phyloP scores from a whole-genome alignment of 805 yeast species.

The Kluyveromyces lactis region DNA sequence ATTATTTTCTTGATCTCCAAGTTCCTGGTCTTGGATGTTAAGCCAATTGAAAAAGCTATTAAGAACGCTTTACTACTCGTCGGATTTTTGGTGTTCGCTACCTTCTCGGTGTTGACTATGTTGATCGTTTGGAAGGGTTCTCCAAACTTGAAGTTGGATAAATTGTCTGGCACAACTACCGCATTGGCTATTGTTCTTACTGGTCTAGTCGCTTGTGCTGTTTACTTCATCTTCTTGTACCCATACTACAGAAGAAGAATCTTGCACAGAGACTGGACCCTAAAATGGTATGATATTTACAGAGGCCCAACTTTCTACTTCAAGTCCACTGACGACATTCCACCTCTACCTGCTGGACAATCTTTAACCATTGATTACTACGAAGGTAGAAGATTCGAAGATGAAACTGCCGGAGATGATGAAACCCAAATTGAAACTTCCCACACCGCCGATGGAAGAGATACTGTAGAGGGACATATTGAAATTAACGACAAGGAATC shows the following conservation, averaged over 20 bases:
- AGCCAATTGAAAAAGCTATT: conserved; percentile 37
- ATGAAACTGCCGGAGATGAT: conserved; percentile 10
- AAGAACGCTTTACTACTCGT: conserved; percentile 48
- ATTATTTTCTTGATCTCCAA: conserved; percentile 52
- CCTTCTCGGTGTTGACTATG: conserved; percentile 62
- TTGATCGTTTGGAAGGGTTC: conserved; percentile 77
- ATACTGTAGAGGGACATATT: conserved; percentile 1
- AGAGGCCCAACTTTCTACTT: conserved; percentile 51
- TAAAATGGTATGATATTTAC: conserved; percentile 46
- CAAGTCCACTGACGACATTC: conserved; percentile 47
- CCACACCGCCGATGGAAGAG: conserved; percentile 12
- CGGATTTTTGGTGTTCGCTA: conserved; percentile 52
- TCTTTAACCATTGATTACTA: conserved; percentile 55
- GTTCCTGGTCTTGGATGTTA: conserved; percentile 47
- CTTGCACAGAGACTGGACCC: conserved; percentile 57
- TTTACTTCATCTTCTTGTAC: conserved; percentile 46
- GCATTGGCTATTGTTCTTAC: conserved; percentile 57
- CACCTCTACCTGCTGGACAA: conserved; percentile 59
- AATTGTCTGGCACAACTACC: conserved; percentile 44
- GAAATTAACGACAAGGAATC: conserved; percentile 11
- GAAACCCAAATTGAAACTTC: conserved; percentile 5
- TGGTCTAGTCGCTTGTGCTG: conserved; percentile 44
- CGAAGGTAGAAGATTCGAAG: conserved; percentile 42
- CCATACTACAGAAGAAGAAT: conserved; percentile 59
- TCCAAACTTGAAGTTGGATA: conserved; percentile 51